Evolutionary conservation across 2,329 filamentous ascomycete genomes (phyloP).

Genomic region (Penicillium oxalicum): DNA sequence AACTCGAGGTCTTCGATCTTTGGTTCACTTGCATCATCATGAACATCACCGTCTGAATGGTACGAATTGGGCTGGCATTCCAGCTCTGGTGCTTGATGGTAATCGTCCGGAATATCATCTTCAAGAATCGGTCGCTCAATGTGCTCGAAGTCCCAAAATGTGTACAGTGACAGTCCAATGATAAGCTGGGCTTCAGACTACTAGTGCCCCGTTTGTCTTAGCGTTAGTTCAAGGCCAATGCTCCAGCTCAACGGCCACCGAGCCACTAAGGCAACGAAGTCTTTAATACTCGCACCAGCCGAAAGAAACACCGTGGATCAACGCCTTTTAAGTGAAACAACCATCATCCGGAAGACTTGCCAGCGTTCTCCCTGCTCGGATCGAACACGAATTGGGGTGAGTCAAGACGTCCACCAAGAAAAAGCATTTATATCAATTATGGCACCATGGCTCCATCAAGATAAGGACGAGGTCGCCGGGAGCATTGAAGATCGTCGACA

Average conservation of each 20-base stretch:
- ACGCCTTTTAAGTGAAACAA: neutral
- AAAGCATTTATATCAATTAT: neutral
- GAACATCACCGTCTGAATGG: constrained; percentile 20
- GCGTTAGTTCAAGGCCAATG: constrained; percentile 9
- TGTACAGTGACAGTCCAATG: neutral
- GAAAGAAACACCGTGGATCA: neutral
- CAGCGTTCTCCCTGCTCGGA: neutral
- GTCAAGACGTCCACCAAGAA: too few relatives aligned
- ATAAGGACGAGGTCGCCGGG: constrained; percentile 17
- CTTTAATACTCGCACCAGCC: neutral
- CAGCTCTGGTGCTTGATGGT: neutral
- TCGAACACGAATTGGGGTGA: neutral
- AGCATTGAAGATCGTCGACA: constrained; percentile 22
- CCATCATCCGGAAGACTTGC: neutral
- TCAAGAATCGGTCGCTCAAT: too few relatives aligned
- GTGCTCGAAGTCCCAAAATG: neutral
- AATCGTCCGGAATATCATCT: neutral
- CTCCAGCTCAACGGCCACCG: constrained; percentile 16
- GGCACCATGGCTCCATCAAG: neutral
- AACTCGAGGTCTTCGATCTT: constrained; percentile 6
- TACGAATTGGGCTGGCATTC: neutral
- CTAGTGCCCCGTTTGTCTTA: neutral
- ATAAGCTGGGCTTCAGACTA: neutral
- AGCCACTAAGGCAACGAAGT: constrained; percentile 8
- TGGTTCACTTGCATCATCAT: constrained; percentile 24